A percentile compares a stretch with the other conserved stretches of the same genome.
Conservation (phyloP, 1,284 basidiomycete species). For the Pseudozyma sp. region DNA sequence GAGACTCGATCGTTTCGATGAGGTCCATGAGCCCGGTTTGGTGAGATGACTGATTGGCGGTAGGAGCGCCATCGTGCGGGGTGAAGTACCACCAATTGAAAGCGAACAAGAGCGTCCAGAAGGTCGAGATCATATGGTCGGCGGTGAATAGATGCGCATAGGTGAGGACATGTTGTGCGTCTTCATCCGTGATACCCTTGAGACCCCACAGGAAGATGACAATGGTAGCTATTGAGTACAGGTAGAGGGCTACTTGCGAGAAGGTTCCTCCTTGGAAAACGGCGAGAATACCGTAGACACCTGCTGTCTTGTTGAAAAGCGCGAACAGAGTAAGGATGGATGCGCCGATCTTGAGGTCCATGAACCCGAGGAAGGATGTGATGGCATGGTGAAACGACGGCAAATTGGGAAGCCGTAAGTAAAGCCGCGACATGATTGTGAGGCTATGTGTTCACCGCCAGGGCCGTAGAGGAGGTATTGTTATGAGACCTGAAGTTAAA, state of each 20-base stretch:
- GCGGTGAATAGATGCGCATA: conserved; percentile 92
- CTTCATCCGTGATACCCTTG: conserved; percentile 78
- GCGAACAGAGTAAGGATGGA: conserved; percentile 67
- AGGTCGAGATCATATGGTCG: conserved; percentile 91
- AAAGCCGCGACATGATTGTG: conserved; percentile 54
- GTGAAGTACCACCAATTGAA: conserved; percentile 89
- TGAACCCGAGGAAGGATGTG: conserved; percentile 64
- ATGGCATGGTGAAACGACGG: conserved; percentile 57
- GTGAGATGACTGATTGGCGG: conserved; percentile 54
- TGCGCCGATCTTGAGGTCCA: conserved; percentile 67
- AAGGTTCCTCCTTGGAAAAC: conserved; percentile 87
- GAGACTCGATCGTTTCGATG: conserved; percentile 64
- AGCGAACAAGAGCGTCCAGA: conserved; percentile 91
- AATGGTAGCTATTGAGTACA: conserved; percentile 88
- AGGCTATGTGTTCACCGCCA: not conserved
- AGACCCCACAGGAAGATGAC: conserved; percentile 88
- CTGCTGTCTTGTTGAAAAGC: conserved; percentile 96
- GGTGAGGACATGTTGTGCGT: conserved; percentile 76
- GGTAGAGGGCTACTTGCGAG: conserved; percentile 82
- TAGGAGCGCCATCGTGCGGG: conserved; percentile 79
- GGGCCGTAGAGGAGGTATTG: not conserved
- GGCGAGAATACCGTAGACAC: conserved; percentile 93
- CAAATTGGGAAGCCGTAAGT: conserved; percentile 54
- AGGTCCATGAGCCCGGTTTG: conserved; percentile 67
- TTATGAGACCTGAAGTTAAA: too few species aligned